Evolutionary conservation across 2,329 filamentous ascomycete genomes (phyloP).

Genomic region (Didymellaceae sp.): DNA sequence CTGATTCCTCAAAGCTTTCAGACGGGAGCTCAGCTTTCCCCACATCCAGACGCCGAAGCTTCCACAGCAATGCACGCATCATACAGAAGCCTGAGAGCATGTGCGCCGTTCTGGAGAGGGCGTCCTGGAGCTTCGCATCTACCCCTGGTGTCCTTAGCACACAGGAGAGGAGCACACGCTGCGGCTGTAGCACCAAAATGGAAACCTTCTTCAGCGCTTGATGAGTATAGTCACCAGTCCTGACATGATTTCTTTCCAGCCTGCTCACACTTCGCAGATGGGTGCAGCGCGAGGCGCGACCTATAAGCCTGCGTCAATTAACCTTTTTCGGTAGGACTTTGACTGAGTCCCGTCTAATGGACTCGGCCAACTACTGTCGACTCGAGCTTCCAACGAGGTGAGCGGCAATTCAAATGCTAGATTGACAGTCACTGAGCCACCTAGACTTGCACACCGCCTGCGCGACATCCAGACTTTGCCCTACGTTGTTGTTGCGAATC

Average conservation of each 20-base stretch:
- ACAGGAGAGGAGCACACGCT: slow-evolving; percentile 28
- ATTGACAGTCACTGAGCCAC: slow-evolving; percentile 20
- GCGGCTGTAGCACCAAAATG: slow-evolving; percentile 58
- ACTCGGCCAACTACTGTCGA: slow-evolving; percentile 96
- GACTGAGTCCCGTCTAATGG: slow-evolving; percentile 86
- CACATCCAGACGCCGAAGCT: slow-evolving; percentile 23
- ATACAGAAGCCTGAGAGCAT: slow-evolving; percentile 11
- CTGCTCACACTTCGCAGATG: slow-evolving; percentile 64
- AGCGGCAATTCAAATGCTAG: slow-evolving; percentile 11
- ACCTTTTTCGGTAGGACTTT: slow-evolving; percentile 96
- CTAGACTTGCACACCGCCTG: slow-evolving; percentile 86
- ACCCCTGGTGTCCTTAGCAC: not conserved
- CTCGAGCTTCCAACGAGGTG: slow-evolving; percentile 88
- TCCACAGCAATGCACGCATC: slow-evolving; percentile 27
- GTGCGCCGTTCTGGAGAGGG: slow-evolving; percentile 8
- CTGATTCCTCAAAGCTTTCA: slow-evolving; percentile 18
- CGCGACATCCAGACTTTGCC: slow-evolving; percentile 97
- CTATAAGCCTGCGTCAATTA: slow-evolving; percentile 94
- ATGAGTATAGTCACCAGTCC: slow-evolving; percentile 57
- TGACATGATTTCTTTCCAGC: not conserved
- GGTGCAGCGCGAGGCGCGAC: slow-evolving; percentile 88
- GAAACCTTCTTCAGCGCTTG: slow-evolving; percentile 64
- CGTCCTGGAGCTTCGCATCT: slow-evolving; percentile 20
- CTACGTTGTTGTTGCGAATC: slow-evolving; percentile 95
- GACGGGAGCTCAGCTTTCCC: slow-evolving; percentile 21